Evolutionary conservation across 1,284 basidiomycete species (phyloP), one percentile per base, ranked within the genome.

Genomic region (Hemileccinum hortonii): DNA sequence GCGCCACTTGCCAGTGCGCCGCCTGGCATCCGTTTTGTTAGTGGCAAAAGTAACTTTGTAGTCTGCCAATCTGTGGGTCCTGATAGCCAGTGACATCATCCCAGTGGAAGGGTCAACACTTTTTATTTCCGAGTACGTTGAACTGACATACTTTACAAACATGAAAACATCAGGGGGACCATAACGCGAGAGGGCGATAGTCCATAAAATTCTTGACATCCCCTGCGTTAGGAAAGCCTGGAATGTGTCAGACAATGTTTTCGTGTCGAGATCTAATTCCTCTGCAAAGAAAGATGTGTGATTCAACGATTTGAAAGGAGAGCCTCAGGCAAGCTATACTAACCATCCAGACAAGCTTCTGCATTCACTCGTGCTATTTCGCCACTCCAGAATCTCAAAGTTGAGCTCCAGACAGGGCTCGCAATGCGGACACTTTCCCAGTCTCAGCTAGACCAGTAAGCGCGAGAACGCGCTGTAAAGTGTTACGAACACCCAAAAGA

Each of bases 371-470:
- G 78, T 72, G 2, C 77, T 71, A 60, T 86, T 92, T 45, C 81
- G 76, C 93, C 94, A 98, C 68, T 99, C 96, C 29, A 93, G 66
- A 19, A 98, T 77, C 39, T 95, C 89, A 46, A 92, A 83, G 3
- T 80, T 82, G 54, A 97, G 73, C 61, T 96, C 89, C 21, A 0
- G 92, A 79, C 8, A 99, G 73, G 0, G 94, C 80, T 12, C 82
- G 81, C 0, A 98, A 60, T 0, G 92, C 92, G 0, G 93, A 82
- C 0, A 95, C 96, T 74, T 99, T 99, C 0, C 85, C 96, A 0
- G 86, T 83, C 1, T 96, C 97, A 9, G 94, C 87, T 0, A 93
- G 92, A 2, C 97, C 96, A 2, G 90, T 91, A 9, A 99, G 73
- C 0, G 85, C 83, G 3, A 98, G 80, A 21, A 99, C 82, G 36